phyloP scores from a whole-genome alignment of 305 asterid species.

The Fraxinus xanthoxyloides region DNA sequence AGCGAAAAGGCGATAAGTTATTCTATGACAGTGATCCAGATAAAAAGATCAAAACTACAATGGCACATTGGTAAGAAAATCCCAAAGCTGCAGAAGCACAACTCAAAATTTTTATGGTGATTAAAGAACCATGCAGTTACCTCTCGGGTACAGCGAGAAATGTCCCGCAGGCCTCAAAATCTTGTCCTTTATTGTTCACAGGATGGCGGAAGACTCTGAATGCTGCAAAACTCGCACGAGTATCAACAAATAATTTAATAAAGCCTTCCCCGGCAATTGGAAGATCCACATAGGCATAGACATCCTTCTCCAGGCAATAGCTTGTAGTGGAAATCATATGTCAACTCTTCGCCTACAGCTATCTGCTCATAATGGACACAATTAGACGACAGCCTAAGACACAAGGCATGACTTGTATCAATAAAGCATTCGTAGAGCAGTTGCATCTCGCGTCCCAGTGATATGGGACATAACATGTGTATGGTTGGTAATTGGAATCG shows the following conservation, averaged over 20 bases:
- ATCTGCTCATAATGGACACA: constrained; percentile 54
- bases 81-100: background rate
- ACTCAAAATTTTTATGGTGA: background rate
- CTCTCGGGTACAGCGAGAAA: background rate
- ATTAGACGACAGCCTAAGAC: background rate
- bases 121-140: background rate
- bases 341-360: constrained; percentile 81
- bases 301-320: constrained; percentile 60
- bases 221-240: background rate
- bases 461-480: background rate
- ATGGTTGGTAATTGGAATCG: background rate
- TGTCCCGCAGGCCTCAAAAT: background rate
- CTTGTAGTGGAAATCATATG: constrained; percentile 74
- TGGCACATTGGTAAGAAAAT: background rate
- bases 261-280: constrained; percentile 90
- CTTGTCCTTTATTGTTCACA: background rate
- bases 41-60: background rate
- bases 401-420: background rate
- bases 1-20: background rate
- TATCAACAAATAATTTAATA: constrained; percentile 24
- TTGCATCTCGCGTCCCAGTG: constrained; percentile 5
- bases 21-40: background rate
- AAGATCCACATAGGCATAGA: constrained; percentile 79
- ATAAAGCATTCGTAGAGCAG: background rate
- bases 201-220: background rate